Percentiles rank a stretch among this genome's conserved stretches.
Conservation (phyloP, 2,329 filamentous ascomycete species). For the Ascochyta rabiei region DNA sequence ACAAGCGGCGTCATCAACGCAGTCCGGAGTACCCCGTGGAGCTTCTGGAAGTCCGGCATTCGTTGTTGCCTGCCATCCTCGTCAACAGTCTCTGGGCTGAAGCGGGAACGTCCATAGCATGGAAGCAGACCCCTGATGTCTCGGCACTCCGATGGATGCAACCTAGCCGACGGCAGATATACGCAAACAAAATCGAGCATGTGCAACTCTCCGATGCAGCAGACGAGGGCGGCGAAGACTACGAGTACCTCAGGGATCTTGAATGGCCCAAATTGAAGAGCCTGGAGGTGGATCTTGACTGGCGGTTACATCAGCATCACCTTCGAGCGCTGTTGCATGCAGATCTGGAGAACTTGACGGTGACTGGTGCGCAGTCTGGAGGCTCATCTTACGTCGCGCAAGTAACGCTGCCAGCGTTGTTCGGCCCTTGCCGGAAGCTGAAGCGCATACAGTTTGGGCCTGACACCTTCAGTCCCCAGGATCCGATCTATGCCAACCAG, state of each 20-base stretch:
- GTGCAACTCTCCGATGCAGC: slow-evolving; percentile 32
- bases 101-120: slow-evolving; percentile 39
- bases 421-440: slow-evolving; percentile 29
- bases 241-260: slow-evolving; percentile 34
- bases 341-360: slow-evolving; percentile 32
- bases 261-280: slow-evolving; percentile 38
- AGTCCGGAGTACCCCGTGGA: slow-evolving; percentile 42
- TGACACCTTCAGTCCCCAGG: slow-evolving; percentile 23
- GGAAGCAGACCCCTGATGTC: slow-evolving; percentile 41
- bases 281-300: slow-evolving; percentile 40
- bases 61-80: slow-evolving; percentile 37
- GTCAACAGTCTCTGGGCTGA: slow-evolving; percentile 45
- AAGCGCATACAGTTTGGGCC: slow-evolving; percentile 36
- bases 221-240: slow-evolving; percentile 17
- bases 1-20: slow-evolving; percentile 38
- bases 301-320: slow-evolving; percentile 25
- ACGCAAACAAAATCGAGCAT: slow-evolving; percentile 40
- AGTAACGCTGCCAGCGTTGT: slow-evolving; percentile 30
- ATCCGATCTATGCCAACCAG: slow-evolving; percentile 29
- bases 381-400: slow-evolving; percentile 30
- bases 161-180: slow-evolving; percentile 32
- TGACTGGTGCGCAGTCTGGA: slow-evolving; percentile 34
- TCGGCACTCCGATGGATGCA: slow-evolving; percentile 32
- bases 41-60: slow-evolving; percentile 44
- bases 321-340: slow-evolving; percentile 32